Evolutionary conservation across 2,329 filamentous ascomycete species (phyloP), one percentile per base, ranked within the genome.

Genomic region (Metarhizium sp.): DNA sequence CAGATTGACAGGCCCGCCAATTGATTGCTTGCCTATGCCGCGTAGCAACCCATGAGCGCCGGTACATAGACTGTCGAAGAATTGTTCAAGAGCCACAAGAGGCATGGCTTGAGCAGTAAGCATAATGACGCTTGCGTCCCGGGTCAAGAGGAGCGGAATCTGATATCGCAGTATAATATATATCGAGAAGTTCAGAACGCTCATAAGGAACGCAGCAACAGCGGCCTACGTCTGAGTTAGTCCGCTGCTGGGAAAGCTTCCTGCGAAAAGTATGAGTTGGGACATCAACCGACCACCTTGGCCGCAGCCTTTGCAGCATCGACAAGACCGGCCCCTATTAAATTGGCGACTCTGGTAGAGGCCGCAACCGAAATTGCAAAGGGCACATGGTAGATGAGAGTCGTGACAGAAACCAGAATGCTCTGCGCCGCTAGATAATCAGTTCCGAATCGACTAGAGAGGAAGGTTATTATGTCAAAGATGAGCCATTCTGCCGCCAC

Each of bases 281-380:
- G 38, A 36, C 38, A 40, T 13, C 8, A 36, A 49, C 74, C 59
- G 62, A 78, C 85, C 53, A 95, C 90, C 69, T 82, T 85, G 7
- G 87, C 87, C 1, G 87, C 86, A 2, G 81, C 87, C 64, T 85
- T 87, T 1, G 91, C 91, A 0, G 91, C 87, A 36, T 85, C 82
- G 2, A 88, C 84, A 4, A 95, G 75, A 0, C 84, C 85, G 0
- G 91, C 91, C 6, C 92, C 92, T 58, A 96, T 92, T 16, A 96
- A 75, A 62, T 95, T 96, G 1, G 91, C 92, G 10, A 96, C 82
- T 0, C 92, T 84, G 0, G 92, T 96, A 5, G 86, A 91, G 0
- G 86, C 84, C 2, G 91, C 91, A 52, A 96, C 91, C n/a, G 86
- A 88, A 47, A 96, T 78, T 0, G 92, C 88, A 72, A 96, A 96